Evolutionary conservation across 768 basidiomycete genomes (phyloP), one percentile per base, ranked within the genome.

Genomic region (Trametes sanguinea): DNA sequence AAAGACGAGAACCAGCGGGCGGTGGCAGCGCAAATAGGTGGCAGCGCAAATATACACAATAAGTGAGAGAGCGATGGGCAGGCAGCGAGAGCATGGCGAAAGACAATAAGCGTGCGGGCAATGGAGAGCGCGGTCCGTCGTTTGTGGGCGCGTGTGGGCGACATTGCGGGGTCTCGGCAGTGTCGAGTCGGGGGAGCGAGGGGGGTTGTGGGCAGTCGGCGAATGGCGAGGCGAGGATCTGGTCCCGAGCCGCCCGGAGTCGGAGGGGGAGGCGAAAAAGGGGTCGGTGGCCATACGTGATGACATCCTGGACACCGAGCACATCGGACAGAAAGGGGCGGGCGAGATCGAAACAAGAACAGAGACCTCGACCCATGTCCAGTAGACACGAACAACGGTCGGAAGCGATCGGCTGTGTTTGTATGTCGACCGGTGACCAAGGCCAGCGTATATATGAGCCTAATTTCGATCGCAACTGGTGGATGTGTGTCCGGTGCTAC

Each of bases 41-140:
- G 54, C 35, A 54, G 35, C 42, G 52, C 43, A 65, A 53, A 59
- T 54, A 61, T 61, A 61, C 60, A 65, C 59, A 65, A 60, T 61
- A 60, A 60, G 57, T 51, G 53, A 66, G 35, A 62, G 60, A 6
- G 35, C 48, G 43, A 40, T 37, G 17, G 45, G 39, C 46, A 51
- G 62, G 40, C 43, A 50, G n/a, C 55, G 54, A 62, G 39, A 63
- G 55, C 62, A 57, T 40, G 51, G 56, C 48, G 54, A 54, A 62
- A 50, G 2, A 61, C 64, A 62, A 51, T 52, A 50, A 60, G 56
- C 51, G 48, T 57, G 44, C 59, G 60, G 50, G 43, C 37, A 46
- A 55, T 54, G 48, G 54, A 54, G 54, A 51, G 35, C 52, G 50
- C 35, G 45, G 51, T 22, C 43, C 37, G 43, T 45, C 35, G 30